phyloP scores from a whole-genome alignment of 306 rosid genomes.

The Begonia fuchsioides region DNA sequence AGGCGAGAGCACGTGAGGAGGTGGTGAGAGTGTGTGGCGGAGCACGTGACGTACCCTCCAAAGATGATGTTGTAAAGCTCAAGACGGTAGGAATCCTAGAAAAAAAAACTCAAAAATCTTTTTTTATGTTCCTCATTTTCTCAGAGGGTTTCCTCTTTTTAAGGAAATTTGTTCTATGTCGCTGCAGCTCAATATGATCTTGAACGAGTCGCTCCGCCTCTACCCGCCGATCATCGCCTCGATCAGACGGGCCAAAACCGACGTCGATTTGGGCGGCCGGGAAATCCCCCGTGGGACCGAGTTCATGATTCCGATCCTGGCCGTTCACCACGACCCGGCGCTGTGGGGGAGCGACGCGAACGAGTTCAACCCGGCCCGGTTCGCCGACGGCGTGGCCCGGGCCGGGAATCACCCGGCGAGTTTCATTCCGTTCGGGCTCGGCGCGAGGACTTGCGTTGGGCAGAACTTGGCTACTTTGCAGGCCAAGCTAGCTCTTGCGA shows the following conservation, averaged over 20 bases:
- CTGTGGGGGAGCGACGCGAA: constrained; percentile 74
- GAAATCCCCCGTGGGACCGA: constrained; percentile 79
- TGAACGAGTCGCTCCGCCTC: constrained; percentile 73
- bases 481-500: constrained; percentile 54
- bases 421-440: constrained; percentile 74
- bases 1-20: constrained; percentile 88
- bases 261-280: constrained; percentile 56
- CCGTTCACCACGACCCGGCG: constrained; percentile 72
- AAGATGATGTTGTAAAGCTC: constrained; percentile 62
- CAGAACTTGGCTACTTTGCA: constrained; percentile 78
- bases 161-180: too few species aligned
- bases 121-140: background rate
- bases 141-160: background rate
- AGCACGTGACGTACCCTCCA: constrained; percentile 70
- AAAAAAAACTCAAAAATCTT: too few species aligned
- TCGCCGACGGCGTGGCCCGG: constrained; percentile 49
- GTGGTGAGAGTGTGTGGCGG: constrained; percentile 51
- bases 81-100: constrained; percentile 47
- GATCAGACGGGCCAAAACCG: constrained; percentile 51
- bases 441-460: constrained; percentile 78
- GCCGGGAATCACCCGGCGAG: constrained; percentile 64
- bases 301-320: constrained; percentile 69
- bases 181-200: constrained; percentile 67
- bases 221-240: constrained; percentile 88
- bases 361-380: constrained; percentile 85